Conservation (phyloP, 441 rosid genomes). For the Croton setiger region DNA sequence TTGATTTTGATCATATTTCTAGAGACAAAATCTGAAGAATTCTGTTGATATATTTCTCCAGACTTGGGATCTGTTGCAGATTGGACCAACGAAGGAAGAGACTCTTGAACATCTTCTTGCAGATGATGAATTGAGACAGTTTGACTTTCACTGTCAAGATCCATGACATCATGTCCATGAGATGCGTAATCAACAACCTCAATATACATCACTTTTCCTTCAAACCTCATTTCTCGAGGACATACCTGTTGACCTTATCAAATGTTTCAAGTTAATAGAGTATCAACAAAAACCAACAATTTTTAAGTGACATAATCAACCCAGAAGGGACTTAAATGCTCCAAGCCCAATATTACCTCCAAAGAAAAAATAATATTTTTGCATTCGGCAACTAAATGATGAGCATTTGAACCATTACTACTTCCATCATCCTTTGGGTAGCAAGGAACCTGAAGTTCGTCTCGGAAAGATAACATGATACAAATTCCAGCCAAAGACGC, state of each 20-base stretch:
- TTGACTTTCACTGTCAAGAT: constrained; percentile 25
- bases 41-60: constrained; percentile 29
- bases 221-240: constrained; percentile 65
- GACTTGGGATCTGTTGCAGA: constrained; percentile 34
- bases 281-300: constrained; percentile 15
- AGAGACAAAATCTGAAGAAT: constrained; percentile 37
- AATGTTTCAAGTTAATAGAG: constrained; percentile 34
- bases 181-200: constrained; percentile 62
- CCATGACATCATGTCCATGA: constrained; percentile 28
- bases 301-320: constrained; percentile 13
- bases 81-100: constrained; percentile 61
- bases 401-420: constrained; percentile 35
- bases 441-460: constrained; percentile 41
- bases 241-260: constrained; percentile 65
- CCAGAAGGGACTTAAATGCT: constrained; percentile 23
- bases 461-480: constrained; percentile 59
- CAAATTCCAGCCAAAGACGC: constrained; percentile 72
- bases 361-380: constrained; percentile 49
- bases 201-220: constrained; percentile 60
- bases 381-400: constrained; percentile 74
- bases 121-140: constrained; percentile 43
- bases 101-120: constrained; percentile 59
- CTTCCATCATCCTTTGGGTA: constrained; percentile 31
- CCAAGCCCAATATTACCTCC: constrained; percentile 59
- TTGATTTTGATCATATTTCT: constrained; percentile 49